These are phyloP conservation scores for Thalassiosira oceanica DNA, from an alignment of 352 stramenopile species.

Conservation along the genomic window DNA sequence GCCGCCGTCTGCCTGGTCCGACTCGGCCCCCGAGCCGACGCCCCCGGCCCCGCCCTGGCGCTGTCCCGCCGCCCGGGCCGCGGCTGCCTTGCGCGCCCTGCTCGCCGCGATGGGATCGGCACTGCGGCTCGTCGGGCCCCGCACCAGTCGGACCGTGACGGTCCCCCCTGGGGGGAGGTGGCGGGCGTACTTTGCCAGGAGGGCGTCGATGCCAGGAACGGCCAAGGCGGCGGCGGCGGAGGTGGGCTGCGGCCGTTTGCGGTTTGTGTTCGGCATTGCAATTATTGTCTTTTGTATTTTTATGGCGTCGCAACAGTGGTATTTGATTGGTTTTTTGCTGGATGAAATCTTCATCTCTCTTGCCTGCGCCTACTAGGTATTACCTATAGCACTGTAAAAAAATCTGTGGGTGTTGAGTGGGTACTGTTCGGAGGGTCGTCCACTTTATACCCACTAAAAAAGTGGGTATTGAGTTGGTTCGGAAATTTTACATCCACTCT, in stretches of 20 bases:
- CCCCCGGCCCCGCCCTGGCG: background rate
- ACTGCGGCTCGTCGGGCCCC: slow-evolving; percentile 11
- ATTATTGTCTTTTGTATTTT: too few species aligned
- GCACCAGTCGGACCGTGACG: slow-evolving; percentile 36
- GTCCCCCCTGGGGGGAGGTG: slow-evolving; percentile 32
- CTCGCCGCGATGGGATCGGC: slow-evolving; percentile 39
- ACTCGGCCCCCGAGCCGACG: background rate
- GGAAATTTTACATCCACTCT: too few species aligned
- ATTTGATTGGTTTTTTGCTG: too few species aligned
- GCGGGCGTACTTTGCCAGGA: slow-evolving; percentile 46
- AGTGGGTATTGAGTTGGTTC: too few species aligned
- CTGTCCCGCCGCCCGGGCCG: background rate
- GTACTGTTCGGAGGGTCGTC: too few species aligned
- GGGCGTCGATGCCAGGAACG: slow-evolving; percentile 26
- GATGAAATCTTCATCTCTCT: too few species aligned
- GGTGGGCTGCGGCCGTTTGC: slow-evolving; percentile 2
- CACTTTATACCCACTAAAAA: too few species aligned
- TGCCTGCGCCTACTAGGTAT: too few species aligned
- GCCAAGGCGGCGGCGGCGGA: background rate
- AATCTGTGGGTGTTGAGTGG: too few species aligned
- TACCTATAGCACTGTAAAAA: too few species aligned
- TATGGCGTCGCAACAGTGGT: too few species aligned
- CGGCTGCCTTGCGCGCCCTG: background rate
- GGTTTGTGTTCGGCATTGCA: too few species aligned
- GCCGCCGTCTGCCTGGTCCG: background rate